These are phyloP conservation scores for thale cress (Arabidopsis thaliana) DNA, from an alignment of 345 rosid genomes.

Conservation along the genomic window DNA sequence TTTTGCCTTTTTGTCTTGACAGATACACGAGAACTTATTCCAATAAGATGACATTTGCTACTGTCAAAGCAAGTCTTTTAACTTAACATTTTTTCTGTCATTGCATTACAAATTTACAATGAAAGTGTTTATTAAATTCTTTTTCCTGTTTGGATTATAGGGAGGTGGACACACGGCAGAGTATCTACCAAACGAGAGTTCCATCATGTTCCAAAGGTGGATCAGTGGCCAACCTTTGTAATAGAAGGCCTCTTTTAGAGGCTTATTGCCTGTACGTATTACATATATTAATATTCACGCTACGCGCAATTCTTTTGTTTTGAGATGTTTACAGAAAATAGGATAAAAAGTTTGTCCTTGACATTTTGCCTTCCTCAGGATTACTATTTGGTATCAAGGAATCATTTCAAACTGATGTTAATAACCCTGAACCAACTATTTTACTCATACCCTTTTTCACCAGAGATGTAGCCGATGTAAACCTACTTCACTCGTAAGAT, in stretches of 20 bases:
- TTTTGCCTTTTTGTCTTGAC: background rate
- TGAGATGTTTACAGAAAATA: no score
- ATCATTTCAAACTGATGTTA: no score
- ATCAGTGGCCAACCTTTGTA: conserved; percentile 22
- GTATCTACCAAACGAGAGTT: conserved; percentile 26
- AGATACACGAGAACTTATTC: conserved; percentile 57
- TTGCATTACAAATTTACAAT: background rate
- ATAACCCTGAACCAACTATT: no score
- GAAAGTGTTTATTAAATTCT: background rate
- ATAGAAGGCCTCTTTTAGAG: background rate
- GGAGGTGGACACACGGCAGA: conserved; percentile 41
- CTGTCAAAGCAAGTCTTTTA: conserved; percentile 53
- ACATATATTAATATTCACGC: no score
- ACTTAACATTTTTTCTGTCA: background rate
- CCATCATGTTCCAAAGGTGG: conserved; percentile 39
- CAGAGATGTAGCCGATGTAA: no score
- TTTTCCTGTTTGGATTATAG: background rate
- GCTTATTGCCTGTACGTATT: background rate
- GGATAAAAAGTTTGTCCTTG: no score
- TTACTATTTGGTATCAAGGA: no score
- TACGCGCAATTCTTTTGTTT: no score
- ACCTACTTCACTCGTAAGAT: no score
- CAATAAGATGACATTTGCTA: conserved; percentile 52
- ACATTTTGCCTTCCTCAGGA: no score
- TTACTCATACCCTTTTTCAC: no score